These are phyloP conservation scores for Aspergillus avenaceus DNA, from an alignment of 495 filamentous ascomycete genomes.

Conservation along the genomic window DNA sequence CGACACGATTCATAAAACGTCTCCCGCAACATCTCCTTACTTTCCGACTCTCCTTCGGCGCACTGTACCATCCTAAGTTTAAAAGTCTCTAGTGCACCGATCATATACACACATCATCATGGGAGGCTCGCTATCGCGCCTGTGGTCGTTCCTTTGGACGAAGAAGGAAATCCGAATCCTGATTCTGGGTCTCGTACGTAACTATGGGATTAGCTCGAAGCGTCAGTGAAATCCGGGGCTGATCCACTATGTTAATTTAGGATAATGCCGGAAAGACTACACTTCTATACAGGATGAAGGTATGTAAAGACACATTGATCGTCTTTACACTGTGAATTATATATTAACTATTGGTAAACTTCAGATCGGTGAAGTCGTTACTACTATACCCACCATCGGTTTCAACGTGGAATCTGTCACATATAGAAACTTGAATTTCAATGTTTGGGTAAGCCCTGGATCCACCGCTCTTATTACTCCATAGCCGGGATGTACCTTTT, in stretches of 20 bases:
- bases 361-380: conserved; percentile 97
- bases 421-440: conserved; percentile 96
- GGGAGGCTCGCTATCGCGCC: conserved; percentile 76
- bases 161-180: conserved; percentile 98
- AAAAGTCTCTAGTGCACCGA: conserved; percentile 1
- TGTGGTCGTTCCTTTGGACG: conserved; percentile 73
- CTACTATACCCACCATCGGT: conserved; percentile 97
- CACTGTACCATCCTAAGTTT: no score
- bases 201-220: background rate
- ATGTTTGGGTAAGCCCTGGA: conserved; percentile 97
- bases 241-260: conserved; percentile 41
- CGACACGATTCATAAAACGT: no score
- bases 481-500: no score
- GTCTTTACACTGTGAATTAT: background rate
- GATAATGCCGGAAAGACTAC: conserved; percentile 99
- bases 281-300: conserved; percentile 92
- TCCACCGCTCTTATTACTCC: no score
- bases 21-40: background rate
- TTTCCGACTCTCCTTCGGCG: background rate
- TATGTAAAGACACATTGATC: conserved; percentile 29
- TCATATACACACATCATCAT: conserved; percentile 43
- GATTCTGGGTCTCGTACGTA: conserved; percentile 84
- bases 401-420: conserved; percentile 99
- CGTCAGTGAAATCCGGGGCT: conserved; percentile 12
- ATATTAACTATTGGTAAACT: conserved; percentile 16